Evolutionary conservation across 805 yeast genomes (phyloP), one percentile per base, ranked within the genome.

Genomic region (Candida ovalis): DNA sequence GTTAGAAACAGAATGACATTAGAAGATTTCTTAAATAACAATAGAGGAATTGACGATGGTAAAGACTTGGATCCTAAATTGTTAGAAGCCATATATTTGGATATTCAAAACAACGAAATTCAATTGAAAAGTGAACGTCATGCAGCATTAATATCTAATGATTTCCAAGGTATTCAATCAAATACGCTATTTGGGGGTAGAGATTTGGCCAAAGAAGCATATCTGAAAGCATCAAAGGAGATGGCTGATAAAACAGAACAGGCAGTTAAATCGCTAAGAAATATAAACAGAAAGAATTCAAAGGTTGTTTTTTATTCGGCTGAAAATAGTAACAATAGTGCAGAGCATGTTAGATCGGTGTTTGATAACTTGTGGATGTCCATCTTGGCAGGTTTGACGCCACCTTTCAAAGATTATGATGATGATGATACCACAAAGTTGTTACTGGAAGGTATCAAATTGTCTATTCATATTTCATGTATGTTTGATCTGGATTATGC

Each of bases 311-410:
- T 83, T 62, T 88, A 88, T 65, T 80, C 84, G 18, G 97, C 97
- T 0, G 52, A 54, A 38, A 80, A 90, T 1, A 43, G 41, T n/a
- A 15, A 17, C 10, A 57, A 54, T 32, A 92, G 87, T 60, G 80
- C 87, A 15, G 95, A 89, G 57, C 97, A 92, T 63, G 96, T 92
- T 15, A 85, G 80, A 62, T 91, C 97, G 1, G 88, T 95, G 62
- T 92, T 94, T 69, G 97, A 92, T 59, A 88, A 88, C 17, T 71
- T 87, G 40, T 94, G 99, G 99, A 91, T 95, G 97, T 89, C 97
- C 0, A 80, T 94, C 42, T 74, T 94, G 55, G 98, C 98, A 6
- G 97, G 96, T 0, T 74, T 94, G 43, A 90, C 97, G 0, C 92
- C 95, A 3, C 96, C 97, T 5, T 90, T 91, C 72, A 89, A 86